Conservation (phyloP, 257 asterid species). For the Knoxia roxburghii region DNA sequence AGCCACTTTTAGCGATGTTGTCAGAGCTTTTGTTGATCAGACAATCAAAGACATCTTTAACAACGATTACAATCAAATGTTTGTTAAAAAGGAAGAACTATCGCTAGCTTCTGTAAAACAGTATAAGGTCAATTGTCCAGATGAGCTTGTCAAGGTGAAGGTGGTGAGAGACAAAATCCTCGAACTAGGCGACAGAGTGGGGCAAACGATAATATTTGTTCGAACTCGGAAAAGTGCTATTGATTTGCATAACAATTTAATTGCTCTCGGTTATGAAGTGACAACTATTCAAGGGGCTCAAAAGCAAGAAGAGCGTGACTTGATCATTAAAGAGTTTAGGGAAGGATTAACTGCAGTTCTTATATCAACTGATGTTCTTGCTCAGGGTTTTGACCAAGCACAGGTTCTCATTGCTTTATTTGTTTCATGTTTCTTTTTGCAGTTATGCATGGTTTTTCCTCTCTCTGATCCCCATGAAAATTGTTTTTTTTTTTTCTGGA, state of each 20-base stretch:
- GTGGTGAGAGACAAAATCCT: slow-evolving; percentile 75
- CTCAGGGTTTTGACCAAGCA: slow-evolving; percentile 89
- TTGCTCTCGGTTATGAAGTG: slow-evolving; percentile 63
- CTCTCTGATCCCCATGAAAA: slow-evolving; percentile 1
- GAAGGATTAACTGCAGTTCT: slow-evolving; percentile 87
- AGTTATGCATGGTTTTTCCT: background rate
- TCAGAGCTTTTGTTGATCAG: slow-evolving; percentile 51
- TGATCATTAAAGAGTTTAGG: slow-evolving; percentile 73
- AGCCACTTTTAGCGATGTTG: slow-evolving; percentile 69
- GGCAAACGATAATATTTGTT: slow-evolving; percentile 82
- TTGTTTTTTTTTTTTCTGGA: slow-evolving; percentile 3
- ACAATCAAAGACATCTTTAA: slow-evolving; percentile 40
- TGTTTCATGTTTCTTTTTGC: background rate
- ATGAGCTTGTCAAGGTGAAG: slow-evolving; percentile 69
- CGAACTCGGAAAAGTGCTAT: slow-evolving; percentile 45
- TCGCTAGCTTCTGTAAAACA: slow-evolving; percentile 31
- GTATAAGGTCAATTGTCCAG: slow-evolving; percentile 71
- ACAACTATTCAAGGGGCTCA: slow-evolving; percentile 86
- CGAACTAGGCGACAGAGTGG: slow-evolving; percentile 75
- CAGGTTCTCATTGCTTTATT: slow-evolving; percentile 41
- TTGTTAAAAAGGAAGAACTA: slow-evolving; percentile 46
- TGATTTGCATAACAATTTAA: slow-evolving; percentile 52
- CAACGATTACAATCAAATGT: slow-evolving; percentile 63
- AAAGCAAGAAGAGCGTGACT: slow-evolving; percentile 62
- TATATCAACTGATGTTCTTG: slow-evolving; percentile 84